Evolutionary conservation across 352 stramenopile genomes (phyloP), one percentile per base, ranked within the genome.

Genomic region (Phytophthora vignae): DNA sequence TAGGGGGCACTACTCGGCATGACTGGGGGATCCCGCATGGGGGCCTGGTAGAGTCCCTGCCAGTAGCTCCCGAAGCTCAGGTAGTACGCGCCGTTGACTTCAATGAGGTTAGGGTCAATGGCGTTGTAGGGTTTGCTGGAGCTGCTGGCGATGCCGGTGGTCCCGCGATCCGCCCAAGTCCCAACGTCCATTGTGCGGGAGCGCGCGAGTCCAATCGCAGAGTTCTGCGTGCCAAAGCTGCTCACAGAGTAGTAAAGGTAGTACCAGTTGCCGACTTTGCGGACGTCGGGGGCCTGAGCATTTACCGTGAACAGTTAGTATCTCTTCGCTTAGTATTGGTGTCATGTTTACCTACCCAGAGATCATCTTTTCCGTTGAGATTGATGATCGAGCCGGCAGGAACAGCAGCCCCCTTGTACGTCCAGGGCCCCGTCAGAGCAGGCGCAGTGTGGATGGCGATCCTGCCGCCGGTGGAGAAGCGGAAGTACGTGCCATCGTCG

Each of bases 191-290:
- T 71, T 9, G 80, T 82, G 3, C 31, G 71, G 3, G 77, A 87
- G 3, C 67, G 75, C 10, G 80, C 70, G 4, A 84, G 57, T 14
- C 80, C 80, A 21, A 87, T 78, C 15, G 77, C 80, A 12, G 80
- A 87, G 36, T 62, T 77, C 65, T 90, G 74, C 8, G 68, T 67
- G 4, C 79, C 74, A 38, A 89, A 84, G 25, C 69, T 76, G 53
- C 79, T 85, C 40, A 90, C 82, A 12, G 78, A 74, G 68, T 87
- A 90, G 74, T 87, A 84, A 11, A 87, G 55, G 57, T 90, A 90
- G 79, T 84, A 90, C 44, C 64, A 76, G 62, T 83, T 69, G n/a
- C 72, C 78, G 7, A 85, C 58, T 42, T 83, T 75, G 25, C 64
- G 61, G n/a, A 89, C 77, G 36, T 84, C 76, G 0, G 78, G 79